Base-by-base conservation (phyloP, 306 rosid genomes). In the Vigna reflexopilosa region DNA sequence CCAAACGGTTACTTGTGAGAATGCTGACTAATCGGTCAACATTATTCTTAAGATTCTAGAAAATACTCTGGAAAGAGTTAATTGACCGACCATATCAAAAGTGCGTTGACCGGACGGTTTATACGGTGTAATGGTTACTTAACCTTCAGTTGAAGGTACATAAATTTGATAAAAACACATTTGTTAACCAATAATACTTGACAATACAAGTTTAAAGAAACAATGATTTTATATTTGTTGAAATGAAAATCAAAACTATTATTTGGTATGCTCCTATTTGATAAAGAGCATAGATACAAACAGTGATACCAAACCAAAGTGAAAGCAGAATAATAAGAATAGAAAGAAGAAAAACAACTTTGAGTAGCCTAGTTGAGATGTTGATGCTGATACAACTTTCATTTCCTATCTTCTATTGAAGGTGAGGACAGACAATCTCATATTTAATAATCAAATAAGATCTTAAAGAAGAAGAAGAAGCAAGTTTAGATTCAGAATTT, bases 361-460 rank as follows among this genome's bases (percentile, higher is more conserved):
- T 74, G 49, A 67, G 54, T 61, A 55, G 78, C 81, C 81, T 85
- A 73, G 47, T 73, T 73, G 58, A 62, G 83, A 78, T 55, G 83
- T 69, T 81, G 78, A 85, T 70, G 72, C 78, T 70, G 73, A 15
- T 77, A 65, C 78, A 69, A 72, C 5, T 74, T 81, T 63, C 55
- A 74, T 70, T 54, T 36, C 20, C 28, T 15, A 44, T 58, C 71
- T 45, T 58, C 38, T 65, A 36, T 34, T 12, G 4, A 62, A 70
- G 77, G 79, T 2, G 76, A 64, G 30, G 92, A 86, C 88, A 82
- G 38, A 48, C 56, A 87, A 87, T 47, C 85, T 84, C 42, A 79
- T 40, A 84, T 78, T 72, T 77, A 72, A 80, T 84, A 65, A 80
- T 79, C 54, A 69, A 50, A 70, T 17, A 73, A 80, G 72, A 83